phyloP scores from a whole-genome alignment of 805 yeast species.

The Suhomyces emberorum region DNA sequence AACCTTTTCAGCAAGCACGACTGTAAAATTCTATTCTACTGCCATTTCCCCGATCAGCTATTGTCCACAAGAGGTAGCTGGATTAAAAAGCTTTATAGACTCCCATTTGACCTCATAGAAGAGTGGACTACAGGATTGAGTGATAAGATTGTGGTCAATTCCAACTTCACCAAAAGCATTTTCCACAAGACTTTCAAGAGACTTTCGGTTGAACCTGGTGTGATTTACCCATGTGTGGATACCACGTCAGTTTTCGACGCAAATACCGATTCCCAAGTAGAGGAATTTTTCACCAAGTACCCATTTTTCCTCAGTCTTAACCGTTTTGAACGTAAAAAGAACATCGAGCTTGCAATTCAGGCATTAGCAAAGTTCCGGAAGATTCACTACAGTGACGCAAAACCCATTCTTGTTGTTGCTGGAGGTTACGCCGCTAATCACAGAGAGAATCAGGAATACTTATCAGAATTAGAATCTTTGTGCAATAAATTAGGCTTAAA shows the following conservation, averaged over 20 bases:
- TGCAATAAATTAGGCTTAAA: not conserved
- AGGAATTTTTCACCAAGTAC: constrained; percentile 30
- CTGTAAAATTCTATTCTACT: constrained; percentile 72
- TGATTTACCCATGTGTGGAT: constrained; percentile 80
- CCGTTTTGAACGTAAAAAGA: constrained; percentile 85
- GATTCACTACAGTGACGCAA: constrained; percentile 24
- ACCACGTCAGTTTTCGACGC: constrained; percentile 20
- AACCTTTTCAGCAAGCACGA: constrained; percentile 37
- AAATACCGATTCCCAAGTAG: constrained; percentile 29
- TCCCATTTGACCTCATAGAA: constrained; percentile 83
- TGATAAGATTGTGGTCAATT: constrained; percentile 83
- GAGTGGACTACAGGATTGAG: constrained; percentile 73
- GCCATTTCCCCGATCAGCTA: constrained; percentile 93
- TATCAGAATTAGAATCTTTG: constrained; percentile 47
- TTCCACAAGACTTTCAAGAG: constrained; percentile 61
- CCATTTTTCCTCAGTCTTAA: constrained; percentile 70
- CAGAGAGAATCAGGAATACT: constrained; percentile 69
- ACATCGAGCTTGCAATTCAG: constrained; percentile 71
- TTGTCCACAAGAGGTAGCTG: constrained; percentile 58
- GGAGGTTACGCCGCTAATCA: constrained; percentile 90
- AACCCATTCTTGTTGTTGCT: constrained; percentile 62
- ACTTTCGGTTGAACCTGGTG: constrained; percentile 44
- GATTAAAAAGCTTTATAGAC: constrained; percentile 63
- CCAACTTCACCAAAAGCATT: constrained; percentile 72
- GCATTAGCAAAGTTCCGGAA: constrained; percentile 51